Percentiles rank a stretch among this genome's conserved stretches.
phyloP scores from a whole-genome alignment of 257 asterid genomes.

The Solanum habrochaites region DNA sequence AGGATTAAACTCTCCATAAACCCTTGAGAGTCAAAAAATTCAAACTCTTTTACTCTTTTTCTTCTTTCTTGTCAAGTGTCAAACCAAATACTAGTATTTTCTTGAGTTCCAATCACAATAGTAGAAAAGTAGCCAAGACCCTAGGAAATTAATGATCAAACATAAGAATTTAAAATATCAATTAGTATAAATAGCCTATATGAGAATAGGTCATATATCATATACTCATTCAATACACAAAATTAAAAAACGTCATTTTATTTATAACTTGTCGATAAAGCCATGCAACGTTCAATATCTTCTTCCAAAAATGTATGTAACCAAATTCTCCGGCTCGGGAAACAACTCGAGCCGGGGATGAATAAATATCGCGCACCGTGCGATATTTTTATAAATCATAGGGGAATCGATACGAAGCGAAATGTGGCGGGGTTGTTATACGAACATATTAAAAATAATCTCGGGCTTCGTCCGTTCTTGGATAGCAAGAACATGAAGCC shows the following conservation, averaged over 20 bases:
- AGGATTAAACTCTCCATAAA: conserved; percentile 26
- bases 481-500: conserved; percentile 89
- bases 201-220: not conserved
- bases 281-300: conserved; percentile 41
- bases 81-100: conserved; percentile 22
- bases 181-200: conserved; percentile 12
- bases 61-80: conserved; percentile 3
- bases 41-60: conserved; percentile 40
- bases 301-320: conserved; percentile 11
- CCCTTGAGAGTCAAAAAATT: conserved; percentile 29
- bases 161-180: not conserved
- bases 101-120: conserved; percentile 37
- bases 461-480: conserved; percentile 43
- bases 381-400: conserved; percentile 78
- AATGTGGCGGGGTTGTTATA: conserved; percentile 67
- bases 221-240: not conserved
- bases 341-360: not conserved
- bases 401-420: conserved; percentile 65
- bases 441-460: conserved; percentile 32
- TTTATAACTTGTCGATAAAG: not conserved
- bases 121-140: conserved; percentile 8
- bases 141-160: conserved; percentile 8
- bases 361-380: conserved; percentile 7
- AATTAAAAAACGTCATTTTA: not conserved
- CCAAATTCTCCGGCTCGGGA: conserved; percentile 9